A percentile compares a stretch with the other conserved stretches of the same genome.
phyloP scores from a whole-genome alignment of 371 early-diverging fungal species.

The Mucor saturninus region DNA sequence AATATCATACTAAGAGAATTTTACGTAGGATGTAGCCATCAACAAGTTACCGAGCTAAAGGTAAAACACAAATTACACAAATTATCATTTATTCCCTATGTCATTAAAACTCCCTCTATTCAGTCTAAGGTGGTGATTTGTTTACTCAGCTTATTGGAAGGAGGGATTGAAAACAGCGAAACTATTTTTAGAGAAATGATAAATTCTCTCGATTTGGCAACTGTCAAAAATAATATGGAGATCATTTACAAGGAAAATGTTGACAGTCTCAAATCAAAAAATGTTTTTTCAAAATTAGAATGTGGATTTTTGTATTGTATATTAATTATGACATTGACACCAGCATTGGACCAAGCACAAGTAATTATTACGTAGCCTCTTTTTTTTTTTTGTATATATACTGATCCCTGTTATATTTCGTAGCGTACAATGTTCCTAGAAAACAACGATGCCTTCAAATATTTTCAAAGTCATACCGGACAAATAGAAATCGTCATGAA shows the following conservation, averaged over 20 bases:
- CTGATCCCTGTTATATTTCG: background rate
- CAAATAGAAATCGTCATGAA: conserved; percentile 62
- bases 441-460: conserved; percentile 41
- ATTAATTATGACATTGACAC: conserved; percentile 44
- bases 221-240: conserved; percentile 44
- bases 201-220: conserved; percentile 41
- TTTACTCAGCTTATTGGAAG: conserved; percentile 60
- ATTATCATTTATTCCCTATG: too few relatives aligned
- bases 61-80: conserved; percentile 13
- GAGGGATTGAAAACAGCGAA: conserved; percentile 55
- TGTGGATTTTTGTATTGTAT: conserved; percentile 51
- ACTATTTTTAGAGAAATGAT: conserved; percentile 57
- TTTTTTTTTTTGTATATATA: background rate
- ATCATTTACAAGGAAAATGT: conserved; percentile 30
- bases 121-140: conserved; percentile 52
- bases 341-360: conserved; percentile 39
- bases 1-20: conserved; percentile 52
- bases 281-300: conserved; percentile 38
- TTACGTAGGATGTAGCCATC: conserved; percentile 33
- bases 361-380: conserved; percentile 9
- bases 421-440: conserved; percentile 32
- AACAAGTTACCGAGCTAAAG: conserved; percentile 47
- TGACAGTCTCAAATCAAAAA: conserved; percentile 23
- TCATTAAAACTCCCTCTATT: background rate
- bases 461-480: conserved; percentile 56